A percentile compares a stretch with the other conserved stretches of the same genome.
phyloP scores from a whole-genome alignment of 1,284 basidiomycete genomes.

The Trametes versicolor region DNA sequence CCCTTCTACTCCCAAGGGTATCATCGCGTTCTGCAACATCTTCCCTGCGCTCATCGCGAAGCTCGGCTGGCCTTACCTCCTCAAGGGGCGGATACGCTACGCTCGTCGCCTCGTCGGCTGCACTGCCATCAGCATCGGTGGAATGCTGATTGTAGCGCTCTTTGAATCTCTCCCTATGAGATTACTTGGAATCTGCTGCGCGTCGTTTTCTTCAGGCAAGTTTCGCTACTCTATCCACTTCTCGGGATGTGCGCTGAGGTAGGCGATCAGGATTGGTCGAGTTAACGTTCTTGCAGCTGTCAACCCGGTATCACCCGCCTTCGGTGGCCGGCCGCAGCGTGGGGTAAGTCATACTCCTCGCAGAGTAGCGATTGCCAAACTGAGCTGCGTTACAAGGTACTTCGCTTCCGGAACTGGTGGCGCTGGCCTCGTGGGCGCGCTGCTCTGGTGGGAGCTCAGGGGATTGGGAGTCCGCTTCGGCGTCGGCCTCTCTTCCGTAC shows the following conservation, averaged over 20 bases:
- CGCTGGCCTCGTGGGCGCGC: constrained; percentile 92
- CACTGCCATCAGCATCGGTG: constrained; percentile 75
- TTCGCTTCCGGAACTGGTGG: constrained; percentile 95
- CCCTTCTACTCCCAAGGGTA: constrained; percentile 89
- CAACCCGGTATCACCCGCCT: constrained; percentile 82
- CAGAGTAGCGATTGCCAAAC: neutral
- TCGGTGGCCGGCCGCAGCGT: constrained; percentile 77
- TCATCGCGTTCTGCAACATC: constrained; percentile 94
- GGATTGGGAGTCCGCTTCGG: constrained; percentile 87
- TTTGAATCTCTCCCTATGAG: constrained; percentile 78
- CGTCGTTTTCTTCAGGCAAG: constrained; percentile 89
- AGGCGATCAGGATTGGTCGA: constrained; percentile 81
- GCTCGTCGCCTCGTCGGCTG: constrained; percentile 80
- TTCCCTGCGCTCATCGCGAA: constrained; percentile 86
- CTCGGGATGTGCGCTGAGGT: neutral
- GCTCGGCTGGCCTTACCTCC: constrained; percentile 92
- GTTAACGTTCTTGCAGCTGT: constrained; percentile 93
- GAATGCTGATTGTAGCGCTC: constrained; percentile 89
- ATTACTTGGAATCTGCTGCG: constrained; percentile 87
- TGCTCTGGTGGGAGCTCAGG: constrained; percentile 94
- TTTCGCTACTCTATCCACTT: too few species aligned
- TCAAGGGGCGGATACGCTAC: constrained; percentile 87
- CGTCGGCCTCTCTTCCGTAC: constrained; percentile 81
- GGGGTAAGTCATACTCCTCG: constrained; percentile 55
- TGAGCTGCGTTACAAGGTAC: constrained; percentile 55